Conservation (phyloP, 2,329 filamentous ascomycete species). For the Monosporascus sp. region DNA sequence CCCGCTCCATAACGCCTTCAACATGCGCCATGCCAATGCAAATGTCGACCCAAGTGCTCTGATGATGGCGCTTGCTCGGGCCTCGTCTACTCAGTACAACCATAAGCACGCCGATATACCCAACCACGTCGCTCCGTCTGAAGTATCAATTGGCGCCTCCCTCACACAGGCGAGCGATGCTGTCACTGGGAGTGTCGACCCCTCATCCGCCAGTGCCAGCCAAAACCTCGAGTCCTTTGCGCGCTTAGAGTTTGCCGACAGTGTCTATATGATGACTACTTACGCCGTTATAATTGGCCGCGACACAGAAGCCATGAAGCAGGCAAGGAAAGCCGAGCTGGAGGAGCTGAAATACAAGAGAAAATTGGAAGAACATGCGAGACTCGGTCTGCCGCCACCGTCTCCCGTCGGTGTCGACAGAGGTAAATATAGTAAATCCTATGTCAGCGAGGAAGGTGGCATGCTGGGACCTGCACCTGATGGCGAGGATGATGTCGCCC, state of each 20-base stretch:
- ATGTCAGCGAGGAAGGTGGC: constrained; percentile 64
- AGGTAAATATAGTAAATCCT: constrained; percentile 56
- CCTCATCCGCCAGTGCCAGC: constrained; percentile 28
- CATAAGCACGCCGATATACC: constrained; percentile 16
- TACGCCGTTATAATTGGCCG: constrained; percentile 68
- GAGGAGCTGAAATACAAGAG: constrained; percentile 40
- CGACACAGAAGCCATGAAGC: constrained; percentile 55
- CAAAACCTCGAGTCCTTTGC: constrained; percentile 52
- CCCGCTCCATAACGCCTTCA: constrained; percentile 15
- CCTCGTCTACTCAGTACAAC: constrained; percentile 15
- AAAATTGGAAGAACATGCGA: constrained; percentile 41
- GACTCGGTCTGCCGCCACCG: constrained; percentile 45
- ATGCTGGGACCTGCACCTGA: constrained; percentile 61
- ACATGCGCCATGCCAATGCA: constrained; percentile 18
- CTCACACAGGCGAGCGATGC: constrained; percentile 26
- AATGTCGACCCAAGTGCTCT: constrained; percentile 26
- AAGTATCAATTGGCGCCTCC: constrained; percentile 26
- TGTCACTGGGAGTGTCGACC: constrained; percentile 25
- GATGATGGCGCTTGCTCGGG: constrained; percentile 24
- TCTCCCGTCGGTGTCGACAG: constrained; percentile 45
- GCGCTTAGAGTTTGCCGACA: constrained; percentile 65
- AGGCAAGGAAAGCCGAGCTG: constrained; percentile 48
- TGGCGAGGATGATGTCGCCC: constrained; percentile 40
- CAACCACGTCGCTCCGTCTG: constrained; percentile 23
- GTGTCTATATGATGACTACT: constrained; percentile 74